A percentile compares a stretch with the other conserved stretches of the same genome.
Evolutionary conservation across 495 filamentous ascomycete species (phyloP).

Genomic region (Jackrogersella minutella): DNA sequence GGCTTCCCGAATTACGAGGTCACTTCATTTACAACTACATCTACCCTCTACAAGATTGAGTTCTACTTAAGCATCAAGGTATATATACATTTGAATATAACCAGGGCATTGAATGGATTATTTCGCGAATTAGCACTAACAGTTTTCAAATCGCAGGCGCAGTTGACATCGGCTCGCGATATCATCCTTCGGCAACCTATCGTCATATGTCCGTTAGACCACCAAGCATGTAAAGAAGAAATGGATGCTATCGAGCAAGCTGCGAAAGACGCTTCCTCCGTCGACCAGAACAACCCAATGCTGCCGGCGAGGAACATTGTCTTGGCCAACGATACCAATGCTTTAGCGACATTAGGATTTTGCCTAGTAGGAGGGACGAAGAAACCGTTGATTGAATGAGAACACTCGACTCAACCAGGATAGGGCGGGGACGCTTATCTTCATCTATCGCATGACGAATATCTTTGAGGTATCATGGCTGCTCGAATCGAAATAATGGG

Average conservation of each 20-base stretch:
- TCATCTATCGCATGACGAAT: background rate
- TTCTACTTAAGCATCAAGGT: constrained; percentile 96
- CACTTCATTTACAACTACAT: constrained; percentile 90
- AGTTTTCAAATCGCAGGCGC: constrained; percentile 65
- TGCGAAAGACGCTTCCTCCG: constrained; percentile 86
- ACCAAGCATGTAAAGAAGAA: constrained; percentile 95
- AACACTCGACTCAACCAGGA: background rate
- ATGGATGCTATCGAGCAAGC: constrained; percentile 98
- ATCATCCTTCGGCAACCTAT: constrained; percentile 92
- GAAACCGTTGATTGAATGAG: constrained; percentile 90
- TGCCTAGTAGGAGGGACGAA: constrained; percentile 85
- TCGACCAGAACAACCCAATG: constrained; percentile 89
- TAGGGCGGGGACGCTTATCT: background rate
- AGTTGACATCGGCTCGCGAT: constrained; percentile 88
- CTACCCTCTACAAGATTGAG: constrained; percentile 96
- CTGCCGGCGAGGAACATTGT: constrained; percentile 84
- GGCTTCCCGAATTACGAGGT: constrained; percentile 91
- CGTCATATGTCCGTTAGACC: constrained; percentile 93
- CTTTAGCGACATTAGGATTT: constrained; percentile 78
- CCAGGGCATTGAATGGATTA: background rate
- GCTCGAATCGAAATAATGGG: background rate
- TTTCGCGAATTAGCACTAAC: constrained; percentile 33
- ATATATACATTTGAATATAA: constrained; percentile 35
- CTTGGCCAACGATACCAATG: constrained; percentile 75
- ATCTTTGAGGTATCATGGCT: background rate